Conservation (phyloP, 495 filamentous ascomycete genomes). For the Glarea lozoyensis region DNA sequence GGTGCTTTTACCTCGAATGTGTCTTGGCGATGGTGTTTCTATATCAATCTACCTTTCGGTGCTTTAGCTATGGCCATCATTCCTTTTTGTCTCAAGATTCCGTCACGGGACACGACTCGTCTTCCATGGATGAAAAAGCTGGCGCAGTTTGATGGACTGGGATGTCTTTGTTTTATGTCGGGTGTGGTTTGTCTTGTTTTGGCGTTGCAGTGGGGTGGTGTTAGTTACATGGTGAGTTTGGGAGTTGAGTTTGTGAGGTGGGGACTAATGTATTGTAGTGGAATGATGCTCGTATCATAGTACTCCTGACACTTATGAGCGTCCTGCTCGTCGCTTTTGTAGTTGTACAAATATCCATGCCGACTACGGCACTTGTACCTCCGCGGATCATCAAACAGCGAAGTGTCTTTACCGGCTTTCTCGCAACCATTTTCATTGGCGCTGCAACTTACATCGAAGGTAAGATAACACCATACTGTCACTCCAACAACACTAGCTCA, state of each 20-base stretch:
- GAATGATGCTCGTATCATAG: conserved; percentile 19
- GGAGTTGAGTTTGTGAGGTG: background rate
- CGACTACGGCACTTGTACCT: conserved; percentile 67
- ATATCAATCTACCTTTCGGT: conserved; percentile 47
- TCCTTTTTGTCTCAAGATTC: conserved; percentile 37
- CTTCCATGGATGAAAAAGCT: conserved; percentile 6
- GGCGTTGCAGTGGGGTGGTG: conserved; percentile 47
- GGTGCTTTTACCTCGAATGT: conserved; percentile 44
- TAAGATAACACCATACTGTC: conserved; percentile 29
- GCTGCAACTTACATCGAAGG: conserved; percentile 37
- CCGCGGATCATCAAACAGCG: conserved; percentile 46
- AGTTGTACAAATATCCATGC: conserved; percentile 46
- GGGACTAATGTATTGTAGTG: conserved; percentile 42
- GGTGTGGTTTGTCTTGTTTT: conserved; percentile 34
- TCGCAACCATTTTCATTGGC: conserved; percentile 37
- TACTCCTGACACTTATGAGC: background rate
- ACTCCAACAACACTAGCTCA: conserved; percentile 40
- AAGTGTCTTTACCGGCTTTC: conserved; percentile 3
- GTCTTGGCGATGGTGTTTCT: conserved; percentile 13
- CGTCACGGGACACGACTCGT: conserved; percentile 18
- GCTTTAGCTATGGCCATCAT: conserved; percentile 33
- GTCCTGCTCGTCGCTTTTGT: conserved; percentile 41
- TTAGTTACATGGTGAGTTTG: conserved; percentile 35
- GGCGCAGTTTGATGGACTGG: conserved; percentile 30
- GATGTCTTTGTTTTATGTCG: conserved; percentile 37